A percentile compares a stretch with the other conserved stretches of the same genome.
phyloP scores from a whole-genome alignment of 192 early-diverging fungal species.

The Backusella morwellensis region DNA sequence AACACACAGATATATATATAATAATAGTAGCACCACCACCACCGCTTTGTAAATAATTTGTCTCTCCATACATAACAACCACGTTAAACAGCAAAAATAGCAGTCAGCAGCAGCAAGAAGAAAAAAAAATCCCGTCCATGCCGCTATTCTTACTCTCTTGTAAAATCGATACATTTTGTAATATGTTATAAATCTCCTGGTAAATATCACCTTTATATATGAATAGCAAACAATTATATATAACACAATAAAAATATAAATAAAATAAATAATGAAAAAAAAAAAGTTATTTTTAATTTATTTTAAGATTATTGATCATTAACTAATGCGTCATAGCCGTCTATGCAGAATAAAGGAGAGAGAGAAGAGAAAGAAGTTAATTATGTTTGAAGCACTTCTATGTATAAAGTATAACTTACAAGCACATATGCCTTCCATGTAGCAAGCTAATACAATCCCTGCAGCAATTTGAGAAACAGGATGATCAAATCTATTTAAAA shows the following conservation, averaged over 20 bases:
- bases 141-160: not conserved
- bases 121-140: not conserved
- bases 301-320: conserved; percentile 15
- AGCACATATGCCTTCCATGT: conserved; percentile 64
- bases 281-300: not conserved
- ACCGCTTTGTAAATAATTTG: not conserved
- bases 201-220: not conserved
- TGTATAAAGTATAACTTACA: conserved; percentile 16
- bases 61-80: not conserved
- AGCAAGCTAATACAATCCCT: conserved; percentile 69
- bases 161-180: not conserved
- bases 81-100: not conserved
- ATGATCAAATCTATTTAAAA: conserved; percentile 53
- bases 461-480: conserved; percentile 66
- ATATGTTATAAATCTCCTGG: not conserved
- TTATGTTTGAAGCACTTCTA: not conserved
- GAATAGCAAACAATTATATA: not conserved
- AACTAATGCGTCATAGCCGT: conserved; percentile 25
- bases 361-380: not conserved
- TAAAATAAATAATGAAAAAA: not conserved
- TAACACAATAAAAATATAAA: not conserved
- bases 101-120: not conserved
- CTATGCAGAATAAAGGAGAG: not conserved
- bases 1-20: not conserved
- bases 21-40: not conserved